phyloP scores from a whole-genome alignment of 140 eudicot genomes.

The Bidens hawaiensis region DNA sequence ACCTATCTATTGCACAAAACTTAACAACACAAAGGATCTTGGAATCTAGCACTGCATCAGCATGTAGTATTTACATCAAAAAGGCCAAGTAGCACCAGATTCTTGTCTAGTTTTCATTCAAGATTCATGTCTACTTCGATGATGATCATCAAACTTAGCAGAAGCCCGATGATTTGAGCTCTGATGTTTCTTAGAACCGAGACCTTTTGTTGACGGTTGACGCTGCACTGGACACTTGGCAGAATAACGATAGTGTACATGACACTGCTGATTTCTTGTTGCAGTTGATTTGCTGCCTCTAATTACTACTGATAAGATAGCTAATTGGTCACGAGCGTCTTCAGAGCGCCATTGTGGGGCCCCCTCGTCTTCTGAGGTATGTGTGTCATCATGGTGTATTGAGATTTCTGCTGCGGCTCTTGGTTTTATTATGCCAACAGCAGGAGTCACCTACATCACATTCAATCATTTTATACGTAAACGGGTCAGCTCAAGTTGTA shows the following conservation, averaged over 20 bases:
- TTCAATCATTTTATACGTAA: not conserved
- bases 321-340: slow-evolving; percentile 77
- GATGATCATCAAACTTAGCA: slow-evolving; percentile 39
- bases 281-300: slow-evolving; percentile 60
- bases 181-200: slow-evolving; percentile 32
- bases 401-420: slow-evolving; percentile 57
- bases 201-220: slow-evolving; percentile 33
- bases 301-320: slow-evolving; percentile 49
- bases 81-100: no score
- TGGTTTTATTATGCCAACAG: slow-evolving; percentile 64
- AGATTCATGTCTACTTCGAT: slow-evolving; percentile 35
- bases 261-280: slow-evolving; percentile 49
- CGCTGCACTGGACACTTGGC: slow-evolving; percentile 25
- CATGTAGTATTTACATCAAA: slow-evolving; percentile 27
- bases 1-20: slow-evolving; percentile 32
- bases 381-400: slow-evolving; percentile 61
- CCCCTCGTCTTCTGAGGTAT: slow-evolving; percentile 55
- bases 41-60: slow-evolving; percentile 27
- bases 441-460: slow-evolving; percentile 64
- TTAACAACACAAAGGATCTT: slow-evolving; percentile 11
- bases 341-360: slow-evolving; percentile 75
- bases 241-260: slow-evolving; percentile 55
- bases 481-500: not conserved
- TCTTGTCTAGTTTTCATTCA: slow-evolving; percentile 9
- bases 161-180: slow-evolving; percentile 44